phyloP scores from a whole-genome alignment of 1,284 basidiomycete genomes.

The Vanrija pseudolonga region DNA sequence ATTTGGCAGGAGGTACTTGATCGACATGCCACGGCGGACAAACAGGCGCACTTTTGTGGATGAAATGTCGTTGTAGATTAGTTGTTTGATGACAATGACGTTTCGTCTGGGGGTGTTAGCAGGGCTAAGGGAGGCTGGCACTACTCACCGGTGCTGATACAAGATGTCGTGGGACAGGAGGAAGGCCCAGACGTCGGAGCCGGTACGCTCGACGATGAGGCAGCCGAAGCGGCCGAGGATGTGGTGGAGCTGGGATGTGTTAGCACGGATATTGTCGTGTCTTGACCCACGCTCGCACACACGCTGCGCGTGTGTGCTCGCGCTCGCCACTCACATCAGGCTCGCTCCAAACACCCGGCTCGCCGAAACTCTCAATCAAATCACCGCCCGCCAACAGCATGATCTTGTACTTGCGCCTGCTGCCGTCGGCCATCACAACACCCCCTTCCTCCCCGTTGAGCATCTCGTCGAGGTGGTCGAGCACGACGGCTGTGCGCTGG shows the following conservation, averaged over 20 bases:
- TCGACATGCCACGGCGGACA: slow-evolving; percentile 84
- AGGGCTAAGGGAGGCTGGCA: neutral
- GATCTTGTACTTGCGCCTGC: slow-evolving; percentile 55
- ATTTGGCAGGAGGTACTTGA: slow-evolving; percentile 86
- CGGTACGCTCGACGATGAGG: slow-evolving; percentile 91
- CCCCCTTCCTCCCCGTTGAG: slow-evolving; percentile 67
- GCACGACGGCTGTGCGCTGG: slow-evolving; percentile 90
- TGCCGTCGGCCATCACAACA: slow-evolving; percentile 43
- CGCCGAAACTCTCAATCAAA: slow-evolving; percentile 92
- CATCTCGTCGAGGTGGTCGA: slow-evolving; percentile 93
- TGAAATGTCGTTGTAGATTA: slow-evolving; percentile 98
- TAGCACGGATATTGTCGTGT: neutral
- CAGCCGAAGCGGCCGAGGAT: slow-evolving; percentile 92
- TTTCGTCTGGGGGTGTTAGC: slow-evolving; percentile 56
- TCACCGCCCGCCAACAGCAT: slow-evolving; percentile 97
- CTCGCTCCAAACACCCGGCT: slow-evolving; percentile 91
- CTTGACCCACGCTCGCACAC: neutral
- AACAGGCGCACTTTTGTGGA: slow-evolving; percentile 89
- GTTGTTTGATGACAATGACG: slow-evolving; percentile 89
- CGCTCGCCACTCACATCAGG: slow-evolving; percentile 67
- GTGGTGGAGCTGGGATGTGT: slow-evolving; percentile 73
- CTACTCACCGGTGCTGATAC: slow-evolving; percentile 51
- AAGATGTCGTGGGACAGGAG: slow-evolving; percentile 56
- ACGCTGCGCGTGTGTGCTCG: neutral
- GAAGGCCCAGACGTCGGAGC: slow-evolving; percentile 75